Evolutionary conservation across 345 rosid species (phyloP).

Genomic region (Nephelium lappaceum): DNA sequence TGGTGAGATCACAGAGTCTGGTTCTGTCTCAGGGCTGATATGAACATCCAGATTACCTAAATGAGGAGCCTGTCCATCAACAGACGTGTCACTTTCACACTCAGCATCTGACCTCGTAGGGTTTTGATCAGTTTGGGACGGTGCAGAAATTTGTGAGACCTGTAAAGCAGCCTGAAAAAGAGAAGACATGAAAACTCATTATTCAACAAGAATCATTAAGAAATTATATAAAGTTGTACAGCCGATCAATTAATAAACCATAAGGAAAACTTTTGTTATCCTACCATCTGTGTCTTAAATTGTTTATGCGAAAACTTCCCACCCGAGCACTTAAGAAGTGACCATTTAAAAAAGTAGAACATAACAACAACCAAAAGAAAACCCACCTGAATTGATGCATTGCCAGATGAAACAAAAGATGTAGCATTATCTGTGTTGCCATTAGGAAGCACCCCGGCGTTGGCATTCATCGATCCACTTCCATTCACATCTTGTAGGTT

Average conservation of each 20-base stretch:
- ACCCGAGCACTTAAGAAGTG: not conserved
- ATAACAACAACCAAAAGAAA: not conserved
- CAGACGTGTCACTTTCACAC: slow-evolving; percentile 54
- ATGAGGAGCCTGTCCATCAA: slow-evolving; percentile 55
- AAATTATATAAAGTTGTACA: not conserved
- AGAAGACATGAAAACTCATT: not conserved
- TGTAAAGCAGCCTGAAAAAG: slow-evolving; percentile 54
- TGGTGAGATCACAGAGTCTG: slow-evolving; percentile 50
- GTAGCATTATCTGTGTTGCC: slow-evolving; percentile 51
- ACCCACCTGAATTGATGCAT: slow-evolving; percentile 56
- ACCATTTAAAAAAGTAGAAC: not conserved
- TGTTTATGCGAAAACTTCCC: not conserved
- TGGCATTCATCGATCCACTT: slow-evolving; percentile 34
- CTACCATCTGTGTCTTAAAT: not conserved
- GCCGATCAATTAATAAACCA: not conserved
- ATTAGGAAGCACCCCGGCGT: slow-evolving; percentile 41
- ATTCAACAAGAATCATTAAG: not conserved
- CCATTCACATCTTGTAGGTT: slow-evolving; percentile 59
- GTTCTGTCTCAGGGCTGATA: slow-evolving; percentile 46
- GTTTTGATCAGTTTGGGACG: slow-evolving; percentile 58
- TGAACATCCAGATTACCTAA: slow-evolving; percentile 57
- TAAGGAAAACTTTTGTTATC: not conserved
- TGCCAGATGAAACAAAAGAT: slow-evolving; percentile 51
- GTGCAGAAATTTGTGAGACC: slow-evolving; percentile 48
- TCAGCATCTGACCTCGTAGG: slow-evolving; percentile 50